Conservation (phyloP, 805 yeast genomes). For the Pichia gijzeniarum region DNA sequence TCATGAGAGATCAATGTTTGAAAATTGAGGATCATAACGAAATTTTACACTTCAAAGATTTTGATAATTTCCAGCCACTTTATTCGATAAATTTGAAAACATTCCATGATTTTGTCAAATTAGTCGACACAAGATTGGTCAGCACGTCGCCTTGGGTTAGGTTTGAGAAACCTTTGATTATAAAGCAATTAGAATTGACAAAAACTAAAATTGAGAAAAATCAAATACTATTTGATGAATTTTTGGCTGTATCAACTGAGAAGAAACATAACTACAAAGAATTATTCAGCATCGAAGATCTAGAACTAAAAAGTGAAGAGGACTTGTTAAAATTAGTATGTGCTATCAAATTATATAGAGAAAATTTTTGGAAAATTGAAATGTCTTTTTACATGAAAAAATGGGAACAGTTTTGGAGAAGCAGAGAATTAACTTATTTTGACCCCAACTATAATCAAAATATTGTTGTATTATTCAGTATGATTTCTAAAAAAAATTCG, state of each 20-base stretch:
- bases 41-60: constrained; percentile 6
- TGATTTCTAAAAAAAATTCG: constrained; percentile 75
- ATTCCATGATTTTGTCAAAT: constrained; percentile 26
- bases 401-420: constrained; percentile 56
- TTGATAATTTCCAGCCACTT: constrained; percentile 16
- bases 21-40: constrained; percentile 20
- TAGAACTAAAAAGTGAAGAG: constrained; percentile 5
- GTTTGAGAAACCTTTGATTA: constrained; percentile 53
- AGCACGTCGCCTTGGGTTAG: constrained; percentile 83
- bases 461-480: constrained; percentile 69
- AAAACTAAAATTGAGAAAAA: constrained; percentile 21
- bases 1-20: constrained; percentile 64
- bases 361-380: constrained; percentile 26
- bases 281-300: constrained; percentile 13
- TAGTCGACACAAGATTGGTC: constrained; percentile 46
- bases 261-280: constrained; percentile 1
- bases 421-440: constrained; percentile 41
- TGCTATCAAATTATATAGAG: constrained; percentile 25
- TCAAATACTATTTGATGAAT: not conserved
- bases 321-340: constrained; percentile 36
- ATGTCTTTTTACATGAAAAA: constrained; percentile 40
- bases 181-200: constrained; percentile 22
- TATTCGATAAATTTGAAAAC: constrained; percentile 18
- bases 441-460: constrained; percentile 74
- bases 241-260: not conserved